Conservation (phyloP, 768 basidiomycete genomes). For the Kwoniella sp. region DNA sequence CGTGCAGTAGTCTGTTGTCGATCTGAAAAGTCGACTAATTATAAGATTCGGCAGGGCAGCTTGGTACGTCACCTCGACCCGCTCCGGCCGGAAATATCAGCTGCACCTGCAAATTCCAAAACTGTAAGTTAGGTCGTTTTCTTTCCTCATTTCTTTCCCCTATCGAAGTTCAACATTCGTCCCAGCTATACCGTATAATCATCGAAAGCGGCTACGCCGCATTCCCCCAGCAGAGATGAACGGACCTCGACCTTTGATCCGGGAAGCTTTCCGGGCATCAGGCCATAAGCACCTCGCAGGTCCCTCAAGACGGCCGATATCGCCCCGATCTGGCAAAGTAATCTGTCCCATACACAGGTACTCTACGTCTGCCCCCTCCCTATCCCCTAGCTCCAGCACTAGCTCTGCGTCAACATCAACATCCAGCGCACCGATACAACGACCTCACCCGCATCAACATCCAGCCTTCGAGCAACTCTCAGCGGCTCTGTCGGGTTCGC, state of each 20-base stretch:
- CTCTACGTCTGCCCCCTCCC: background rate
- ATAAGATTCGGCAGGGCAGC: background rate
- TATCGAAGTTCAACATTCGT: background rate
- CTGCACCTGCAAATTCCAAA: too few relatives aligned
- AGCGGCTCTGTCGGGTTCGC: constrained; percentile 29
- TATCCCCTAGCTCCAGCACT: background rate
- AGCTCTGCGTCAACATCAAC: background rate
- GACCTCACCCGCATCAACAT: constrained; percentile 25
- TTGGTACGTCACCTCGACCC: background rate
- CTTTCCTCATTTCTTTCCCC: too few relatives aligned
- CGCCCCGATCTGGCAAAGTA: too few relatives aligned
- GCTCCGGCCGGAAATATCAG: constrained; percentile 1
- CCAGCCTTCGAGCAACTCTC: constrained; percentile 35
- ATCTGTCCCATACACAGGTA: constrained; percentile 4
- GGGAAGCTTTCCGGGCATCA: too few relatives aligned
- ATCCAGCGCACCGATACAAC: constrained; percentile 1
- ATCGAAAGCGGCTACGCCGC: too few relatives aligned
- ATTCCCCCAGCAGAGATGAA: background rate
- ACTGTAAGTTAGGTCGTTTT: too few relatives aligned
- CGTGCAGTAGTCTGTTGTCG: too few relatives aligned
- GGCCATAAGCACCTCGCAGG: background rate
- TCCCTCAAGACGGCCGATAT: background rate
- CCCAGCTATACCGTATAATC: too few relatives aligned
- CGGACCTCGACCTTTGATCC: background rate
- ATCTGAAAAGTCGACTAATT: too few relatives aligned